These are phyloP conservation scores for Spencermartinsiella europaea DNA, from an alignment of 805 yeast genomes.

Conservation along the genomic window DNA sequence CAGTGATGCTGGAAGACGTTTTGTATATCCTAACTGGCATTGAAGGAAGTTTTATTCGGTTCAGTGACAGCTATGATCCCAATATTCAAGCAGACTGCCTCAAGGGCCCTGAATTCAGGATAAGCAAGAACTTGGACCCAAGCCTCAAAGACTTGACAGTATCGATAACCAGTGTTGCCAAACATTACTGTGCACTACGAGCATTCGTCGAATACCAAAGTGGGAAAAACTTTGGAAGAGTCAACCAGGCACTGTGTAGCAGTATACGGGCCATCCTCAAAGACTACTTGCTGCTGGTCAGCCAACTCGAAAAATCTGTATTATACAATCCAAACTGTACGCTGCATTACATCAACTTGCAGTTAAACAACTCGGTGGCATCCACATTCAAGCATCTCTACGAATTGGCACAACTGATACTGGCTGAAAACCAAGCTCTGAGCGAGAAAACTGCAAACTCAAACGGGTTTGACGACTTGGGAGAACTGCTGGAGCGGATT, in stretches of 20 bases:
- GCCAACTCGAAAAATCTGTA: constrained; percentile 50
- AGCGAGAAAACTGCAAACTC: constrained; percentile 30
- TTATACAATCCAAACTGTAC: constrained; percentile 47
- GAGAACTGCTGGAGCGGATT: constrained; percentile 40
- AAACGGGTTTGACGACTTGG: constrained; percentile 32
- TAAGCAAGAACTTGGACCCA: constrained; percentile 67
- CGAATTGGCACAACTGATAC: constrained; percentile 49
- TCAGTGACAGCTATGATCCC: constrained; percentile 56
- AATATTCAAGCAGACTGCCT: constrained; percentile 38
- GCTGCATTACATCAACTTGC: constrained; percentile 53
- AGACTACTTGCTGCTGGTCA: constrained; percentile 26
- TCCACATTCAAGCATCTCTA: constrained; percentile 50
- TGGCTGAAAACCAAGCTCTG: constrained; percentile 32
- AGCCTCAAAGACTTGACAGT: constrained; percentile 66
- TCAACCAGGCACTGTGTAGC: constrained; percentile 66
- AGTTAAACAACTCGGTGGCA: constrained; percentile 33
- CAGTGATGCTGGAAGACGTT: constrained; percentile 64
- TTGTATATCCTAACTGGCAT: constrained; percentile 52
- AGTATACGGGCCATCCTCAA: constrained; percentile 46
- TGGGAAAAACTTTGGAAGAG: constrained; percentile 55
- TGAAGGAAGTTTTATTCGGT: constrained; percentile 76
- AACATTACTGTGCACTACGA: constrained; percentile 51
- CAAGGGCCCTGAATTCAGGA: constrained; percentile 68
- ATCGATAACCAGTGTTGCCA: constrained; percentile 57
- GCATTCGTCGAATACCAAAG: constrained; percentile 60